A percentile compares a stretch with the other conserved stretches of the same genome.
phyloP scores from a whole-genome alignment of 768 basidiomycete species.

The Lanmaoa rubissima region DNA sequence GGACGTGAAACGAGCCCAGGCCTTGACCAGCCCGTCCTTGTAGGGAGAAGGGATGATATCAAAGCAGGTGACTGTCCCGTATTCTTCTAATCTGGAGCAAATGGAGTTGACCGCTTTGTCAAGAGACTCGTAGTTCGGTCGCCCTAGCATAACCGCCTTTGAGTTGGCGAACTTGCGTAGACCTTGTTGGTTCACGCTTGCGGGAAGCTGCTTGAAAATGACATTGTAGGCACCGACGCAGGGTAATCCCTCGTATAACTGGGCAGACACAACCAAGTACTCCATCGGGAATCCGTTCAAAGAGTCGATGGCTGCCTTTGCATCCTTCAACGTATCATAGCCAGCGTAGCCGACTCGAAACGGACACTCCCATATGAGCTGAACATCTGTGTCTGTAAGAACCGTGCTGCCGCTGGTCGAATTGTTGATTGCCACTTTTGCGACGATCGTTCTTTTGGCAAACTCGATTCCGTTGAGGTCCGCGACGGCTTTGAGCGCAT shows the following conservation, averaged over 20 bases:
- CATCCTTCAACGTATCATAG: conserved; percentile 48
- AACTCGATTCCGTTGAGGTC: conserved; percentile 47
- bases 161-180: conserved; percentile 47
- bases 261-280: conserved; percentile 45
- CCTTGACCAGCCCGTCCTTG: conserved; percentile 45
- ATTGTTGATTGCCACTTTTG: conserved; percentile 45
- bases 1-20: conserved; percentile 55
- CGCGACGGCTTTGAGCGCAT: conserved; percentile 53
- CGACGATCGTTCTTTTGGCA: conserved; percentile 40
- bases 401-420: conserved; percentile 34
- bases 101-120: conserved; percentile 38
- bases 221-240: conserved; percentile 60
- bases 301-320: conserved; percentile 48
- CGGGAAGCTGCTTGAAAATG: conserved; percentile 54
- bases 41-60: conserved; percentile 52
- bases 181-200: conserved; percentile 38
- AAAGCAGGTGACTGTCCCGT: conserved; percentile 41
- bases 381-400: conserved; percentile 54
- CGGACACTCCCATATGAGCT: conserved; percentile 61
- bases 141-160: conserved; percentile 50
- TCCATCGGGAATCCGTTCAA: conserved; percentile 38
- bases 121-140: conserved; percentile 43
- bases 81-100: conserved; percentile 35
- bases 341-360: conserved; percentile 59
- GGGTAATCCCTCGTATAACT: conserved; percentile 55